phyloP scores from a whole-genome alignment of 2,329 filamentous ascomycete species.

The Exophiala spinifera region DNA sequence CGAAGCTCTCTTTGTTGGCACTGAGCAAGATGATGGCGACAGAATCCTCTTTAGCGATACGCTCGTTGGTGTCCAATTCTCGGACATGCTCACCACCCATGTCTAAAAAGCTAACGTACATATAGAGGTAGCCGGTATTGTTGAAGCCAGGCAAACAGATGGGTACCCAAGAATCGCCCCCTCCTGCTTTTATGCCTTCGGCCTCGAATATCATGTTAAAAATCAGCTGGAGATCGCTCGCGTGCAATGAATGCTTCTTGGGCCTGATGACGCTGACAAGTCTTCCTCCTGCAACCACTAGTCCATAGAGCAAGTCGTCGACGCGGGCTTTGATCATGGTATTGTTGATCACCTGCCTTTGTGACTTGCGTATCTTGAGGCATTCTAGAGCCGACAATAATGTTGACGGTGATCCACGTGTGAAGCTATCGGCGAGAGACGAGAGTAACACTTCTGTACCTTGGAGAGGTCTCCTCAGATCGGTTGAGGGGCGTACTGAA shows the following conservation, averaged over 20 bases:
- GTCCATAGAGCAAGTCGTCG: conserved; percentile 80
- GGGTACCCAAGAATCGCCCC: conserved; percentile 97
- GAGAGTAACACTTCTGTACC: conserved; percentile 89
- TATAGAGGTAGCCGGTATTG: conserved; percentile 92
- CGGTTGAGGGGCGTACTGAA: conserved; percentile 84
- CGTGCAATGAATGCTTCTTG: conserved; percentile 90
- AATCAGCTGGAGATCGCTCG: conserved; percentile 89
- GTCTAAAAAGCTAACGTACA: conserved; percentile 96
- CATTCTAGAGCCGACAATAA: conserved; percentile 90
- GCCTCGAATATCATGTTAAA: conserved; percentile 99
- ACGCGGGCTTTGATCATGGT: conserved; percentile 75
- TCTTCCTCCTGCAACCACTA: conserved; percentile 87
- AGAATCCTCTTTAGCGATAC: conserved; percentile 58
- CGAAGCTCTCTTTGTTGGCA: conserved; percentile 90
- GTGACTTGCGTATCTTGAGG: conserved; percentile 82
- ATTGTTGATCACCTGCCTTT: conserved; percentile 82
- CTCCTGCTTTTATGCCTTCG: conserved; percentile 82
- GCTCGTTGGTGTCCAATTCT: conserved; percentile 39
- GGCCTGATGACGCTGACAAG: conserved; percentile 94
- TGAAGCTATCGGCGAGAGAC: conserved; percentile 91
- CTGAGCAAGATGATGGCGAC: conserved; percentile 93
- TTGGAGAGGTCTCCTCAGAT: conserved; percentile 82
- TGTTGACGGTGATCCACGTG: conserved; percentile 82
- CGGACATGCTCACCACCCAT: conserved; percentile 50
- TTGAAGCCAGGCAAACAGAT: conserved; percentile 96